Evolutionary conservation across 2,329 filamentous ascomycete species (phyloP).

Genomic region (Orbilia ellipsospora): DNA sequence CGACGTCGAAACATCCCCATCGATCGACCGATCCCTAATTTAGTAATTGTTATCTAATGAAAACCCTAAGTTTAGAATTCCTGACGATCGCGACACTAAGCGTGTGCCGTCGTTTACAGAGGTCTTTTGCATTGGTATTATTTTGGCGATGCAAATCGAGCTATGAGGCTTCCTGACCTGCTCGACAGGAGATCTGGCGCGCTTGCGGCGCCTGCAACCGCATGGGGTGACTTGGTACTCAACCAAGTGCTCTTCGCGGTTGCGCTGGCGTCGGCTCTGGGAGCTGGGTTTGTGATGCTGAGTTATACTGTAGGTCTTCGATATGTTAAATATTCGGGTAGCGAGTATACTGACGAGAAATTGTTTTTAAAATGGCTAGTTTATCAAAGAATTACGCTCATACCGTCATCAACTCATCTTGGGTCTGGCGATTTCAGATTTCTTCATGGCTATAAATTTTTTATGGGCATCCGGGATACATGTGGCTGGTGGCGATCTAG

Average conservation of each 20-base stretch:
- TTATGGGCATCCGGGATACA: constrained; percentile 62
- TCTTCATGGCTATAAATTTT: constrained; percentile 64
- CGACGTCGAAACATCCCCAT: too few relatives aligned
- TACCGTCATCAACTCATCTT: constrained; percentile 64
- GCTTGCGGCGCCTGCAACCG: constrained; percentile 50
- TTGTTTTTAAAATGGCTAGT: constrained; percentile 59
- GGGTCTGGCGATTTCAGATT: constrained; percentile 64
- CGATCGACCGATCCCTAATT: neutral
- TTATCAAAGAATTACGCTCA: constrained; percentile 62
- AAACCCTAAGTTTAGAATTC: constrained; percentile 9
- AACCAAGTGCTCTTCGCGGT: constrained; percentile 61
- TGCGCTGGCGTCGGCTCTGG: constrained; percentile 61
- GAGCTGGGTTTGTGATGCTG: constrained; percentile 62
- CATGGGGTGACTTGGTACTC: constrained; percentile 55
- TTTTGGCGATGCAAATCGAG: constrained; percentile 26
- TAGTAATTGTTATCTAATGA: constrained; percentile 17
- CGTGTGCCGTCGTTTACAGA: neutral
- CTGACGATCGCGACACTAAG: constrained; percentile 3
- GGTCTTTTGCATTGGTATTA: neutral
- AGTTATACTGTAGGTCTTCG: constrained; percentile 60
- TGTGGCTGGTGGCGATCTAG: constrained; percentile 61
- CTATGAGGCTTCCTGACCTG: constrained; percentile 24
- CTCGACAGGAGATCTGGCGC: constrained; percentile 47
- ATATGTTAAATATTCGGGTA: neutral
- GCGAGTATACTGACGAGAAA: constrained; percentile 2